Percentiles rank a stretch among this genome's conserved stretches.
phyloP scores from a whole-genome alignment of 345 rosid species.

The Populus tremula region DNA sequence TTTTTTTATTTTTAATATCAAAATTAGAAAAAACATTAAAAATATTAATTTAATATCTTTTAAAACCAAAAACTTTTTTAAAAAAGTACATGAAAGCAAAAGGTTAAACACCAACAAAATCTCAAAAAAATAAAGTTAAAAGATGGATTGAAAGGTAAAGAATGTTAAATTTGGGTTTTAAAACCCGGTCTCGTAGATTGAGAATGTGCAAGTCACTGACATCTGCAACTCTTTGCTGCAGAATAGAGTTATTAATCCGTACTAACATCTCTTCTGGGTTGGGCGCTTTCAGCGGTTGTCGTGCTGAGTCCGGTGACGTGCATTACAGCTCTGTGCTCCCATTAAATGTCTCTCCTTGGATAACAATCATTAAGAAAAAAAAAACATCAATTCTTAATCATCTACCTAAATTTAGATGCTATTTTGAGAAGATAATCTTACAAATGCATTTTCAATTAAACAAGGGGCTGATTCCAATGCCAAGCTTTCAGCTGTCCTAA shows the following conservation, averaged over 20 bases:
- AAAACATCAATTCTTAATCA: not conserved
- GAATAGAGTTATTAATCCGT: not conserved
- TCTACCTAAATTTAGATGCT: not conserved
- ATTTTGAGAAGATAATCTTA: not conserved
- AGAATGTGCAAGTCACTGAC: not conserved
- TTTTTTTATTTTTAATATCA: too few species aligned
- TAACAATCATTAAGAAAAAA: not conserved
- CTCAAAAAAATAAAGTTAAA: too few species aligned
- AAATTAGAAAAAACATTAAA: too few species aligned
- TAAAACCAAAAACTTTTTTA: too few species aligned
- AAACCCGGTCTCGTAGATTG: too few species aligned
- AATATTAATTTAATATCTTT: too few species aligned
- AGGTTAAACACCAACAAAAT: too few species aligned
- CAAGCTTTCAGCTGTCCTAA: not conserved
- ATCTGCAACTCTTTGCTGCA: not conserved
- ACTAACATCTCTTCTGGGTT: not conserved
- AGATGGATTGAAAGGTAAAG: too few species aligned
- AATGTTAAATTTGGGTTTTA: rapidly evolving
- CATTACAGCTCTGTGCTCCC: not conserved
- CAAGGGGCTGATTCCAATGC: not conserved
- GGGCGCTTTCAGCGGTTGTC: not conserved
- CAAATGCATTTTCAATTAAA: not conserved
- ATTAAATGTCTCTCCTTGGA: not conserved
- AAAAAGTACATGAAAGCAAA: too few species aligned
- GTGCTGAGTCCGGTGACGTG: not conserved